Conservation (phyloP, 1,139 yeast species). For the Yamadazyma diospyri region DNA sequence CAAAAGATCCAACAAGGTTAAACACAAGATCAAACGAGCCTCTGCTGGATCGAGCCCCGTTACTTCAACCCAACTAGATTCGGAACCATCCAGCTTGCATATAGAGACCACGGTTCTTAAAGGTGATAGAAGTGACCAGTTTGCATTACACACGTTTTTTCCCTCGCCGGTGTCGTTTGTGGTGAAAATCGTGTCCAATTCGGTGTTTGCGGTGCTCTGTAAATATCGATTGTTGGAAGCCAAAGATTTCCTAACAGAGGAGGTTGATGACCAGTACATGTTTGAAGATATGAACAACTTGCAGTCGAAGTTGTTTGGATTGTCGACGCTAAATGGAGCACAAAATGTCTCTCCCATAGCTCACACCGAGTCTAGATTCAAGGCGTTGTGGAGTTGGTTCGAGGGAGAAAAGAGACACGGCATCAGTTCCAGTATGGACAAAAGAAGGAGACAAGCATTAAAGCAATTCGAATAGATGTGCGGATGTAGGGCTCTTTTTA, state of each 20-base stretch:
- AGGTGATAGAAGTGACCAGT: constrained; percentile 44
- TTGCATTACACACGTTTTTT: constrained; percentile 41
- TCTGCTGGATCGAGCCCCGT: constrained; percentile 3
- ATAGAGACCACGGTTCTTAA: constrained; percentile 21
- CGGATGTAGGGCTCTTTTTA: too few species aligned
- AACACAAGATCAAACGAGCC: constrained; percentile 11
- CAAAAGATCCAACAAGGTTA: constrained; percentile 19
- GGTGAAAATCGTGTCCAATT: constrained; percentile 19
- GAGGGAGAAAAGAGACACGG: constrained; percentile 16
- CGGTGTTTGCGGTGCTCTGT: constrained; percentile 19
- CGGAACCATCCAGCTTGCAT: constrained; percentile 18
- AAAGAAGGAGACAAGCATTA: constrained; percentile 40
- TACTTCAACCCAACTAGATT: neutral
- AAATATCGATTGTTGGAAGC: constrained; percentile 24
- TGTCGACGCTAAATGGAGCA: constrained; percentile 43
- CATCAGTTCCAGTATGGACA: constrained; percentile 32
- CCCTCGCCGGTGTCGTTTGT: constrained; percentile 38
- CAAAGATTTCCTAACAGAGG: constrained; percentile 26
- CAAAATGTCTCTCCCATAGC: constrained; percentile 30
- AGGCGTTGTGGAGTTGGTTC: constrained; percentile 27
- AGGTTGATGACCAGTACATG: constrained; percentile 19
- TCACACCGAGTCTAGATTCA: constrained; percentile 20
- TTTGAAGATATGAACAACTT: constrained; percentile 28
- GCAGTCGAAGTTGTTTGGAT: constrained; percentile 36
- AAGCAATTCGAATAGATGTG: constrained; percentile 32